These are phyloP conservation scores for Jatropha multifida DNA, from an alignment of 441 rosid genomes.

Conservation along the genomic window DNA sequence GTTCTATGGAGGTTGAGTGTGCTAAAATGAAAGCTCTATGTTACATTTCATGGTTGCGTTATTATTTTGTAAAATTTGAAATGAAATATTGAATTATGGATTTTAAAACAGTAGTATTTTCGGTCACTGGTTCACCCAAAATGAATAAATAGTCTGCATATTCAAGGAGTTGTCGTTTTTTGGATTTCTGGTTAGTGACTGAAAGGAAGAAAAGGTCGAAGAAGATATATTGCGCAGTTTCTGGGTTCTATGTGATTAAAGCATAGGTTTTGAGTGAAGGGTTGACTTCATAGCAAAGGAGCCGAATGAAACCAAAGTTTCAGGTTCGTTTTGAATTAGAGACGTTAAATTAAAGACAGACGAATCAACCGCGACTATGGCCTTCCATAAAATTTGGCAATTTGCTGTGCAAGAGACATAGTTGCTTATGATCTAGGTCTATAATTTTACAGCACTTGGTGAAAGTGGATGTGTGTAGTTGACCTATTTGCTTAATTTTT, in stretches of 20 bases:
- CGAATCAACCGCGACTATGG: no score
- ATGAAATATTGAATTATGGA: neutral
- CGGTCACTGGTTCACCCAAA: neutral
- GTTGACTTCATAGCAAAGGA: neutral
- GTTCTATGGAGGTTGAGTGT: neutral
- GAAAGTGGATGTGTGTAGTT: neutral
- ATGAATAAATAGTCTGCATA: no score
- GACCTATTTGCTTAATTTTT: neutral
- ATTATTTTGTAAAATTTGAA: neutral
- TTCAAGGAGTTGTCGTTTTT: neutral
- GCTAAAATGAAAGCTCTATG: no score
- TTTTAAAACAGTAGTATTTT: neutral
- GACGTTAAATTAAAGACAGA: no score
- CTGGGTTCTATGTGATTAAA: neutral
- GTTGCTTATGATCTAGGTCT: neutral
- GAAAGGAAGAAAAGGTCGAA: neutral
- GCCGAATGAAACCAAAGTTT: no score
- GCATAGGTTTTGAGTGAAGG: neutral
- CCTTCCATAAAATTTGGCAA: neutral
- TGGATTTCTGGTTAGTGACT: constrained; percentile 1
- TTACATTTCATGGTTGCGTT: no score
- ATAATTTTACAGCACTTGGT: neutral
- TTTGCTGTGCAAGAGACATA: neutral
- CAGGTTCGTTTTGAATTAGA: no score
- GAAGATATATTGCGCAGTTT: neutral